These are phyloP conservation scores for Chimonanthus salicifolius DNA, from an alignment of 164 flowering plant genomes.

Conservation along the genomic window DNA sequence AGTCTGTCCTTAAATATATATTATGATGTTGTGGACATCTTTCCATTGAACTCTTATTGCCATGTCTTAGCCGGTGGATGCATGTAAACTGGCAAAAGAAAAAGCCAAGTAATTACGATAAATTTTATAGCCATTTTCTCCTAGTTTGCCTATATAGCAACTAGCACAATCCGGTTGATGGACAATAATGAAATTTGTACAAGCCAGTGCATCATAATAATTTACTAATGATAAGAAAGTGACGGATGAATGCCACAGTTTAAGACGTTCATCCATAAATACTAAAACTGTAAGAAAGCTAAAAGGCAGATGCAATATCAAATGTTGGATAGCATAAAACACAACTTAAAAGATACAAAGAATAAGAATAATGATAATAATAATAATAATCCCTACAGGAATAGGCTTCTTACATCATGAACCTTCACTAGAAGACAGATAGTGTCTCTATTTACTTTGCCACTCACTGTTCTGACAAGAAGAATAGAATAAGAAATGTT, in stretches of 20 bases:
- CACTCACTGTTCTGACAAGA: conserved; percentile 52
- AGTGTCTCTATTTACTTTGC: conserved; percentile 49
- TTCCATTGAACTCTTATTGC: neutral
- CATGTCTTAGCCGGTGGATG: neutral
- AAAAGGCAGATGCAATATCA: neutral
- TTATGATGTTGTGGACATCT: neutral
- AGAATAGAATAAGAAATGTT: conserved; percentile 4
- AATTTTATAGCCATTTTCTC: neutral
- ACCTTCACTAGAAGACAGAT: conserved; percentile 63
- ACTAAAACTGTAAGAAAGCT: neutral
- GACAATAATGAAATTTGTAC: neutral
- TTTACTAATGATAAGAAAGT: neutral
- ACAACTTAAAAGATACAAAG: neutral
- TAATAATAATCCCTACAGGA: neutral
- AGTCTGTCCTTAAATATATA: neutral
- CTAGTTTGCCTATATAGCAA: neutral
- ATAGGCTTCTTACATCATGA: conserved; percentile 33
- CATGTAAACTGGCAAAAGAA: neutral
- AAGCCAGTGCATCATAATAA: neutral
- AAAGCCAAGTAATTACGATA: neutral
- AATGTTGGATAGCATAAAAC: neutral
- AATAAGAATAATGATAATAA: too few species aligned
- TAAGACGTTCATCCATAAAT: too few species aligned
- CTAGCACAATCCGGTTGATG: neutral
- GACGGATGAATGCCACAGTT: neutral